Evolutionary conservation across 106 monocot genomes (phyloP).

Genomic region (Dendrobium huoshanense): DNA sequence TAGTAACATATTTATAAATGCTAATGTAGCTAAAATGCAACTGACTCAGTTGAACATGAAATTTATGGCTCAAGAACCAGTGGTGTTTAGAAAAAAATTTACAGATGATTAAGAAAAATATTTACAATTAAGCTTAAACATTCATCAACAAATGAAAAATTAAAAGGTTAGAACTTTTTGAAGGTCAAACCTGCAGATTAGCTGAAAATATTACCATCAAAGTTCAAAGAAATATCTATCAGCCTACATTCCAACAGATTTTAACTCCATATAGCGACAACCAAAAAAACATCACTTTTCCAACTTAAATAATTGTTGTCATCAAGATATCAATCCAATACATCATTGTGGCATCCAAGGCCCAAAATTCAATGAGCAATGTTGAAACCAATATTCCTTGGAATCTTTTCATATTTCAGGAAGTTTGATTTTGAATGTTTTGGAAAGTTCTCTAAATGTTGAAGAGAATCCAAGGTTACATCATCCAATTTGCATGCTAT

Average conservation of each 20-base stretch:
- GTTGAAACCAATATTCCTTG: background rate
- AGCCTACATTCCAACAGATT: background rate
- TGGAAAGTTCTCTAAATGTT: background rate
- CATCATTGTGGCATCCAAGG: background rate
- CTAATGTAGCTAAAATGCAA: too few relatives aligned
- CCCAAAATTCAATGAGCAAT: background rate
- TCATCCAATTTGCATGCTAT: background rate
- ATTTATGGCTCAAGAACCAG: background rate
- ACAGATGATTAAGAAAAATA: background rate
- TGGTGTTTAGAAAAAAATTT: background rate
- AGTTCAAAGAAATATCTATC: background rate
- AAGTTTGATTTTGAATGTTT: background rate
- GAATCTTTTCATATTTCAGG: background rate
- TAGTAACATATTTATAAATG: too few relatives aligned
- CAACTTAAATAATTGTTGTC: background rate
- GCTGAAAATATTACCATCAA: background rate
- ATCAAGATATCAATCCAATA: background rate
- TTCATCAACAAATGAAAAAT: background rate
- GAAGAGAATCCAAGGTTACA: background rate
- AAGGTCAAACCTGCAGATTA: background rate
- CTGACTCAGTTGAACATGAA: too few relatives aligned
- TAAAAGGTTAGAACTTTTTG: background rate
- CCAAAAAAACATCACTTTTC: background rate
- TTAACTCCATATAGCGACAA: background rate
- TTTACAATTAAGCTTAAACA: background rate